These are phyloP conservation scores for Beta lomatogona DNA, from an alignment of 179 eudicot species.

Conservation along the genomic window DNA sequence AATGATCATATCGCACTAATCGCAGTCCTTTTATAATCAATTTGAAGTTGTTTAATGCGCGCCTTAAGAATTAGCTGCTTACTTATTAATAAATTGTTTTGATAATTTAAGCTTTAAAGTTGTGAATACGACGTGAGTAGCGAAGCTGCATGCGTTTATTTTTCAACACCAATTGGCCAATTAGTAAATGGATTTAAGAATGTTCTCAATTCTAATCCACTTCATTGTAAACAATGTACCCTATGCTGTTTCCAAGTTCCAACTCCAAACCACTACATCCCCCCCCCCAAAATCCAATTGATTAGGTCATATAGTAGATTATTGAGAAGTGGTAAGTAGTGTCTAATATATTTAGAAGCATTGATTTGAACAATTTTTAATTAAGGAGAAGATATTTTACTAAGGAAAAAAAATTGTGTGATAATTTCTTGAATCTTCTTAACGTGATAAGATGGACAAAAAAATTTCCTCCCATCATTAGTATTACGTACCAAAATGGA, in stretches of 20 bases:
- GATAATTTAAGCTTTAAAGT: neutral
- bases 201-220: slow-evolving; percentile 4
- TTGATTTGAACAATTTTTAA: no score
- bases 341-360: no score
- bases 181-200: neutral
- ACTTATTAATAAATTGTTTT: neutral
- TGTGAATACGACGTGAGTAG: slow-evolving; percentile 18
- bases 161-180: neutral
- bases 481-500: no score
- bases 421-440: no score
- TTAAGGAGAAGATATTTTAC: no score
- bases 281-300: neutral
- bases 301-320: neutral
- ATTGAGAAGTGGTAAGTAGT: neutral
- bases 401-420: no score
- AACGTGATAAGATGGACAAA: no score
- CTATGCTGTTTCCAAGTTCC: neutral
- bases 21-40: neutral
- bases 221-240: neutral
- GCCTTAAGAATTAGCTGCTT: neutral
- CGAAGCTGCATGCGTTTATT: neutral
- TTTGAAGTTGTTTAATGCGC: neutral
- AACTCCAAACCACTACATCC: neutral
- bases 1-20: neutral
- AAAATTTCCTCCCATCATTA: no score